Evolutionary conservation across 495 filamentous ascomycete species (phyloP).

Genomic region (Penicillium odoratum): DNA sequence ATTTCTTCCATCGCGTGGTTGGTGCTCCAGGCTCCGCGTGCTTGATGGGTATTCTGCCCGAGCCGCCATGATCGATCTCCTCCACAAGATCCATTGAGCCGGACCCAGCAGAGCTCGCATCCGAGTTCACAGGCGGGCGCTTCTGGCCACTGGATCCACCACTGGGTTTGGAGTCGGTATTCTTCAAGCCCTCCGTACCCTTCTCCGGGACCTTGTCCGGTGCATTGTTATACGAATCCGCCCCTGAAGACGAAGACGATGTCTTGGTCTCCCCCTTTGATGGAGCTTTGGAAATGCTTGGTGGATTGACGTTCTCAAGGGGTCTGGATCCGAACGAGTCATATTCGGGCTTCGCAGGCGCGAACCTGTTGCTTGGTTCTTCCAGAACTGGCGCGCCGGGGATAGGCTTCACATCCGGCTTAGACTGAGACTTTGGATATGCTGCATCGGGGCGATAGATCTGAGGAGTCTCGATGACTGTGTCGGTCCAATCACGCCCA

Average conservation of each 20-base stretch:
- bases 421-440: constrained; percentile 6
- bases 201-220: constrained; percentile 4
- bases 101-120: not conserved
- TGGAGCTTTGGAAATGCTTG: not conserved
- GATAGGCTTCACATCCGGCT: not conserved
- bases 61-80: constrained; percentile 19
- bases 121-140: not conserved
- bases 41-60: constrained; percentile 41
- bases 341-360: constrained; percentile 15
- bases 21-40: constrained; percentile 29
- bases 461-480: constrained; percentile 15
- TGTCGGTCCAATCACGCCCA: constrained; percentile 33
- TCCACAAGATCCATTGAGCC: not conserved
- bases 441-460: constrained; percentile 5
- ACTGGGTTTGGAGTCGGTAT: not conserved
- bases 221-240: constrained; percentile 10
- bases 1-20: constrained; percentile 66
- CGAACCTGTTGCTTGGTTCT: constrained; percentile 5
- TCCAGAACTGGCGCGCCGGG: constrained; percentile 1
- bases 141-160: not conserved
- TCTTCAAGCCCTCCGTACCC: not conserved
- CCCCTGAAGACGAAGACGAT: not conserved
- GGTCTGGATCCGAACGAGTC: constrained; percentile 6
- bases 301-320: not conserved
- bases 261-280: constrained; percentile 1